Base-by-base conservation (phyloP, 371 early-diverging fungal species). In the Lichtheimia corymbifera region DNA sequence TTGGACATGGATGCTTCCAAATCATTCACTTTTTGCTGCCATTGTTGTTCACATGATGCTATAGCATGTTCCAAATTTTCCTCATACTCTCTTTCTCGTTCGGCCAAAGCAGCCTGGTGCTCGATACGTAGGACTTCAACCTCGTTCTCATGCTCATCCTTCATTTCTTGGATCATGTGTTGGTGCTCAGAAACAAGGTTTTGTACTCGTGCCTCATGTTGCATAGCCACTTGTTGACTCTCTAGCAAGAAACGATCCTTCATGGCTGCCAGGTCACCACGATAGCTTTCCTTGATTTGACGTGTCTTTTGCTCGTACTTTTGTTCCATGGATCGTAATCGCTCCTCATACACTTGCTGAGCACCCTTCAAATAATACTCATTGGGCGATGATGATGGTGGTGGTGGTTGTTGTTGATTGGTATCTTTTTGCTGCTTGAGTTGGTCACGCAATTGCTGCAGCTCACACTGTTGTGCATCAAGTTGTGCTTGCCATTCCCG, bases 1-100 rank as follows among this genome's bases (percentile, higher is more conserved):
- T 68, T 59, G 5, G 74, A 74, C 74, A 74, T 68, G 41, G 68
- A 64, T 0, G 74, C 66, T 22, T 62, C 45, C 4, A 68, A 40
- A 51, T 74, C 74, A 1, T 61, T 53, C 1, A 71, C 62, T 30
- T 71, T 62, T 15, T 1, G 1, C 17, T 43, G 13, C 56, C 56
- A 56, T 2, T 20, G n/a, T 22, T 24, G 56, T 5, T 56, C 56
- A 44, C 56, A 56, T 25, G 14, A 20, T 24, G 35, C 0, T 2
- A 56, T n/a, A 2, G 56, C 56, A 28, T 25, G 25, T 44, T 56
- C 7, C 42, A 66, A 63, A 11, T 62, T 69, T 35, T 56, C 35
- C 1, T 27, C 27, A 20, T 62, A 5, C 7, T 59, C 50, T 20
- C 64, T 59, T 11, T 53, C 55, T 5, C 68, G 12, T 22, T 71